Evolutionary conservation across 164 flowering plant species (phyloP).

Genomic region (Aristolochia fimbriata): DNA sequence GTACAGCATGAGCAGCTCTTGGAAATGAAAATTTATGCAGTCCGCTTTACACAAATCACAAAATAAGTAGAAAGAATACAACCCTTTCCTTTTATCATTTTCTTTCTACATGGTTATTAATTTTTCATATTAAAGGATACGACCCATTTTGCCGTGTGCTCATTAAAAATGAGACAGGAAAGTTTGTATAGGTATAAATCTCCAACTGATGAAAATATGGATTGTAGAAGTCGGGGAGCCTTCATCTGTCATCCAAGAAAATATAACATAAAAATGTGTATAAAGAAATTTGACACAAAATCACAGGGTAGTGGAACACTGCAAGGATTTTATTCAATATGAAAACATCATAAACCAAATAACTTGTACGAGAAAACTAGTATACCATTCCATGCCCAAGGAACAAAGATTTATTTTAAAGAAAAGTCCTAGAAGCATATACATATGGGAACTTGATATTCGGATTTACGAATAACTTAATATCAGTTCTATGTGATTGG

Average conservation of each 20-base stretch:
- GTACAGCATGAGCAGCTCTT: constrained; percentile 3
- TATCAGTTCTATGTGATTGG: no score
- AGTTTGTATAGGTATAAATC: constrained; percentile 75
- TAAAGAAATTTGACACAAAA: no score
- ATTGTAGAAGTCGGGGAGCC: constrained; percentile 78
- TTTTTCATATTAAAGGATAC: constrained; percentile 55
- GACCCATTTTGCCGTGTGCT: constrained; percentile 62
- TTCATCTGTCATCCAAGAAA: constrained; percentile 31
- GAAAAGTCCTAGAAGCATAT: no score
- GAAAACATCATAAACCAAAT: neutral
- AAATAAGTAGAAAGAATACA: no score
- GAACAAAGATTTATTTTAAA: no score
- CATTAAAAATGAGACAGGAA: constrained; percentile 46
- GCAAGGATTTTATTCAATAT: neutral
- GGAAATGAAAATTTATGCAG: neutral
- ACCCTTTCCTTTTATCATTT: neutral
- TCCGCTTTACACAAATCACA: no score
- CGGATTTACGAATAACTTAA: no score
- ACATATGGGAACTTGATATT: no score
- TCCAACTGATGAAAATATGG: constrained; percentile 76
- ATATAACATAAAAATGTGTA: neutral
- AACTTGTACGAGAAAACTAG: neutral
- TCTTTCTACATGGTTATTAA: neutral
- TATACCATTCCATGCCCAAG: neutral
- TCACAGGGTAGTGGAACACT: no score